Base-by-base conservation (phyloP, 208 protist genomes). In the Acanthamoeba sp. region DNA sequence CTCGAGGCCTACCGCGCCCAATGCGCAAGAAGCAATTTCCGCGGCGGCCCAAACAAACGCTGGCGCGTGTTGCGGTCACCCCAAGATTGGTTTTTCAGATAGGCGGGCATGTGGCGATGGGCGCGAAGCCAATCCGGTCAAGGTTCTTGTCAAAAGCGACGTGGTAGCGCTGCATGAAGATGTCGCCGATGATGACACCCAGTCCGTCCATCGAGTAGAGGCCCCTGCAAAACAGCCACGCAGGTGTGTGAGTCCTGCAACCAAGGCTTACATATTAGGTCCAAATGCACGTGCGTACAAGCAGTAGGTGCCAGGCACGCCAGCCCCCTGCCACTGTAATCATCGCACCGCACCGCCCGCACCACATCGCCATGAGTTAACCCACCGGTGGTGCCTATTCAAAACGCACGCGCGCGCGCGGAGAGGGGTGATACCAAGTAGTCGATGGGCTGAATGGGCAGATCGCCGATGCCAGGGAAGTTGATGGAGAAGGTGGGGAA, bases 131-230 rank as follows among this genome's bases (percentile, higher is more conserved):
- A 34, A 87, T 87, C 2, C 78, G 78, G 78, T 87, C 42, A 9
- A 59, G 36, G 78, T 48, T 57, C 42, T 57, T 48, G 78, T 87
- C 78, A n/a, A 87, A 87, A 40, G 32, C 78, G n/a, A 87, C 45
- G n/a, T 48, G 36, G 29, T 87, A 87, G 78, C 78, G 78, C 42
- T 59, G 42, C 36, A 87, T 48, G 78, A 87, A 57, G 78, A 57
- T 87, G 78, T 87, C 78, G 78, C 78, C 78, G 40, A 87, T n/a
- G 45, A 87, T 87, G 42, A 87, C 29, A 14, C 24, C n/a, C 4
- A 48, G 42, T 22, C 32, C 45, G n/a, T 48, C 42, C 78, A 48
- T 57, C 24, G 27, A 20, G n/a, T n/a, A 29, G 12, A 57, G 18
- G 6, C 69, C 69, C 62, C 62, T 71, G 29, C 10, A 27, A 16